Evolutionary conservation across 164 flowering plant species (phyloP), one percentile per base, ranked within the genome.

Genomic region (Platanus orientalis): DNA sequence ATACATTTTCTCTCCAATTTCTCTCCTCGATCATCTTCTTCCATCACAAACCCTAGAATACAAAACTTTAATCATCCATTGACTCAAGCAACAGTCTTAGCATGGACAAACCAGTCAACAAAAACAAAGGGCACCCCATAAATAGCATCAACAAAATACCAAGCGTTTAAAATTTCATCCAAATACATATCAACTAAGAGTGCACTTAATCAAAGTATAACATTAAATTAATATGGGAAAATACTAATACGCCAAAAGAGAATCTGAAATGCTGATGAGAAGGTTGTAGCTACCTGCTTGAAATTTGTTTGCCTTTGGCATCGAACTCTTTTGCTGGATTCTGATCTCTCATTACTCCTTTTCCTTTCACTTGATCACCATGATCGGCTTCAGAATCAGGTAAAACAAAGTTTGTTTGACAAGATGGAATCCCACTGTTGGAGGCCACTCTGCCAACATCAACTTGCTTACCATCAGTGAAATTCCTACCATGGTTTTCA

Each of bases 331-430:
- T 70, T 65, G 72, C 57, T 40, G 64, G 66, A 45, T 40, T 57
- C 24, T 70, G 30, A 54, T 72, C 71, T 56, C 24, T n/a, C 24
- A 73, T 16, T 19, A 79, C 57, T 4, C 72, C 71, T 70, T 87
- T 90, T 44, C 89, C 94, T 68, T 86, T 90, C 54, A 34, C 50
- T 75, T 45, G 72, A 55, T 32, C 54, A 55, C 55, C 17, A 57
- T 60, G 55, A 57, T 55, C 62, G 12, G 65, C 82, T 63, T 78
- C 78, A 62, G 84, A 70, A 60, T 65, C 66, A 23, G 71, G 67
- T n/a, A 76, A 81, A 20, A 58, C 61, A 4, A 69, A 64, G 55
- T 68, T 70, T 10, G 61, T 39, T 23, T 9, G n/a, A 71, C 47
- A 58, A 12, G 76, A 56, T 54, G 70, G 16, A 62, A 30, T 40